Percentiles rank a stretch among this genome's conserved stretches.
These are phyloP conservation scores for Metschnikowia aberdeeniae DNA, from an alignment of 805 yeast species.

Conservation along the genomic window DNA sequence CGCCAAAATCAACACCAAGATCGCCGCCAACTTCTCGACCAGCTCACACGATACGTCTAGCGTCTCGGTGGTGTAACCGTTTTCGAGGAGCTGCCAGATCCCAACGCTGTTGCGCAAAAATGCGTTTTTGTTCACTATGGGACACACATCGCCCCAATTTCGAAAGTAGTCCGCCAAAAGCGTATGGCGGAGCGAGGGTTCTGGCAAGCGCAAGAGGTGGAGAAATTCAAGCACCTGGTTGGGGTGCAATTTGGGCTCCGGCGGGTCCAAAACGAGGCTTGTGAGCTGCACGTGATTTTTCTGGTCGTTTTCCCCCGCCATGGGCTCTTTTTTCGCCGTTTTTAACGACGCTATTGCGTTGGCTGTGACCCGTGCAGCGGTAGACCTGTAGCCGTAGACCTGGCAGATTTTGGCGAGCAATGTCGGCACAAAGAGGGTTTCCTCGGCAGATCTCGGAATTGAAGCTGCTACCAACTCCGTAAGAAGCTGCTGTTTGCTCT, in stretches of 20 bases:
- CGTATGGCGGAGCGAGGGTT: slow-evolving; percentile 61
- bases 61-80: slow-evolving; percentile 15
- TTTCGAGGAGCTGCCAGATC: slow-evolving; percentile 46
- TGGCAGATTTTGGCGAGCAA: slow-evolving; percentile 65
- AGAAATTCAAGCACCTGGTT: slow-evolving; percentile 47
- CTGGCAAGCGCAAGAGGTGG: slow-evolving; percentile 28
- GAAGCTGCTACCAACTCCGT: slow-evolving; percentile 59
- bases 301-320: slow-evolving; percentile 1
- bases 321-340: slow-evolving; percentile 24
- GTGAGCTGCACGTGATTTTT: slow-evolving; percentile 9
- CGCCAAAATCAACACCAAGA: slow-evolving; percentile 45
- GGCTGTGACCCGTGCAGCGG: slow-evolving; percentile 67
- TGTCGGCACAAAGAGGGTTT: slow-evolving; percentile 70
- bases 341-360: slow-evolving; percentile 67
- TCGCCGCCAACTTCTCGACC: slow-evolving; percentile 55
- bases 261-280: slow-evolving; percentile 25
- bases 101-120: slow-evolving; percentile 58
- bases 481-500: slow-evolving; percentile 32
- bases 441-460: slow-evolving; percentile 74
- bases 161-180: slow-evolving; percentile 65
- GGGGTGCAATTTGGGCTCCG: slow-evolving; percentile 25
- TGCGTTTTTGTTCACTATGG: slow-evolving; percentile 65
- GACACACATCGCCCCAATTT: slow-evolving; percentile 71
- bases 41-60: slow-evolving; percentile 23
- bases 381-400: slow-evolving; percentile 66